phyloP scores from a whole-genome alignment of 805 yeast species.

The Sugiyamaella chiloensis region DNA sequence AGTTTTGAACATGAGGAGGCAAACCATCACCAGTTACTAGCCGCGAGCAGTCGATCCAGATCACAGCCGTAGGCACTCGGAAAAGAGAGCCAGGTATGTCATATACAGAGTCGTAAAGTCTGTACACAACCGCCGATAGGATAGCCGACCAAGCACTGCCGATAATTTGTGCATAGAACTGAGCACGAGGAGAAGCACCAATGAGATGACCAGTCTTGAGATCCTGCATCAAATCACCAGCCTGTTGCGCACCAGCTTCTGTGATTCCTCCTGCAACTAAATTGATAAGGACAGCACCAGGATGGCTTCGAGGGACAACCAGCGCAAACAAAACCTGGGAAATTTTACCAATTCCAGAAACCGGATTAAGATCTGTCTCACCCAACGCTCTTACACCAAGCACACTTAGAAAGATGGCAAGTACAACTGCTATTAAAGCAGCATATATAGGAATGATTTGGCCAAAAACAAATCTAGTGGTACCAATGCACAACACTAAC shows the following conservation, averaged over 20 bases:
- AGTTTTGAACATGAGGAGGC: conserved; percentile 70
- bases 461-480: conserved; percentile 70
- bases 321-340: conserved; percentile 87
- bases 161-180: conserved; percentile 82
- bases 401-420: conserved; percentile 77
- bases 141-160: conserved; percentile 85
- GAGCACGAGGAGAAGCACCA: conserved; percentile 91
- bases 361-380: conserved; percentile 95
- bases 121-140: conserved; percentile 77
- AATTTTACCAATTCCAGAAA: conserved; percentile 91
- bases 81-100: conserved; percentile 79
- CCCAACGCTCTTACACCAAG: conserved; percentile 93
- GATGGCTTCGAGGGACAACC: conserved; percentile 67
- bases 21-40: conserved; percentile 87
- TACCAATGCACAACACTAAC: conserved; percentile 60
- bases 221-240: conserved; percentile 98
- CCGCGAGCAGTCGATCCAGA: conserved; percentile 96
- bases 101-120: conserved; percentile 75
- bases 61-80: conserved; percentile 90
- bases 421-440: conserved; percentile 58
- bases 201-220: conserved; percentile 87
- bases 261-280: conserved; percentile 95
- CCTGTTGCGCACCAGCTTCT: conserved; percentile 99
- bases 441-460: conserved; percentile 67
- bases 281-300: conserved; percentile 80